Percentiles rank a stretch among this genome's conserved stretches.
These are phyloP conservation scores for Scheffersomyces quercinus DNA, from an alignment of 1,139 yeast genomes.

Conservation along the genomic window DNA sequence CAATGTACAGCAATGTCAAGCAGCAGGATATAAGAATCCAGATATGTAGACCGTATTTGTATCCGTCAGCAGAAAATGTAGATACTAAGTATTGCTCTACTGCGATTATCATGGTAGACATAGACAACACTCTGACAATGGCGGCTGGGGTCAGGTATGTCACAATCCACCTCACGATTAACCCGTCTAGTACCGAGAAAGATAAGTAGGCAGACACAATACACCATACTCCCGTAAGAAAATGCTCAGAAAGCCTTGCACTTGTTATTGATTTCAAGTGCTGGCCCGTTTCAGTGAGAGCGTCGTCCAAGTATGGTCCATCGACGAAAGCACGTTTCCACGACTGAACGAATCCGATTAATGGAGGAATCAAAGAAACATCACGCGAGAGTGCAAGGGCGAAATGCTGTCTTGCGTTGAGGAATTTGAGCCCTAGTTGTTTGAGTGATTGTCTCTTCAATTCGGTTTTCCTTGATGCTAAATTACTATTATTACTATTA, in stretches of 20 bases:
- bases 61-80: constrained; percentile 53
- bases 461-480: not conserved
- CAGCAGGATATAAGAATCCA: constrained; percentile 91
- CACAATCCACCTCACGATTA: constrained; percentile 92
- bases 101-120: constrained; percentile 72
- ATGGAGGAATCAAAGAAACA: constrained; percentile 65
- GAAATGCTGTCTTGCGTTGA: constrained; percentile 76
- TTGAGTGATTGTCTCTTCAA: constrained; percentile 38
- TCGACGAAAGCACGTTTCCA: constrained; percentile 48
- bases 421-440: constrained; percentile 60
- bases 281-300: constrained; percentile 18
- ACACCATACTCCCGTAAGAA: constrained; percentile 78
- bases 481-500: not conserved
- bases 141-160: constrained; percentile 88
- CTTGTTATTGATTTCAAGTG: constrained; percentile 37
- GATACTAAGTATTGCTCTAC: constrained; percentile 67
- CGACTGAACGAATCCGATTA: constrained; percentile 57
- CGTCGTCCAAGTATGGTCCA: constrained; percentile 17
- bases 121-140: constrained; percentile 77
- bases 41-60: constrained; percentile 71
- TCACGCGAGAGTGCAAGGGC: constrained; percentile 74
- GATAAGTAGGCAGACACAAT: constrained; percentile 83
- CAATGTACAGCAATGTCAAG: constrained; percentile 77
- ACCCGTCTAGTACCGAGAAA: constrained; percentile 81
- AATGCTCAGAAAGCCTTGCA: constrained; percentile 68